A percentile compares a stretch with the other conserved stretches of the same genome.
Evolutionary conservation across 345 rosid genomes (phyloP).

Genomic region (Aquilaria yunnanensis): DNA sequence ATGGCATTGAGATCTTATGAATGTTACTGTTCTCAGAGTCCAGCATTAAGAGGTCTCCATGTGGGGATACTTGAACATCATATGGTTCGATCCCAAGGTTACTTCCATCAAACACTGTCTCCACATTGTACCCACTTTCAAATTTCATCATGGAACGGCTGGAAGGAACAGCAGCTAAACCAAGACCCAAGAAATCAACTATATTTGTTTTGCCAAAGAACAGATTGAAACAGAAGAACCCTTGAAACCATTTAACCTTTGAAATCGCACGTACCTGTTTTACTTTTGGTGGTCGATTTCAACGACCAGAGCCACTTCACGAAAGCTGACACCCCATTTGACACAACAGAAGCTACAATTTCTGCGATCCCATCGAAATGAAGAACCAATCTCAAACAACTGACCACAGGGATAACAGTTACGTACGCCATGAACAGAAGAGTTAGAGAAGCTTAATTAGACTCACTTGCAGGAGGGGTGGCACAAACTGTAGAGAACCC

Average conservation of each 20-base stretch:
- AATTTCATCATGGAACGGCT: conserved; percentile 92
- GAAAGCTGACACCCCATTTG: conserved; percentile 69
- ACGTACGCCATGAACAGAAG: background rate
- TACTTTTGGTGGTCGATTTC: conserved; percentile 48
- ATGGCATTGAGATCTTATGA: conserved; percentile 74
- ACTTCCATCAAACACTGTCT: conserved; percentile 96
- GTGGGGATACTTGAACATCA: conserved; percentile 59
- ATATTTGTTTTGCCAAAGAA: background rate
- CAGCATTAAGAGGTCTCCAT: conserved; percentile 82
- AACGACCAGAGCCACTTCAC: conserved; percentile 94
- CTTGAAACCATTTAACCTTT: conserved; percentile 5
- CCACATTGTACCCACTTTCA: conserved; percentile 88
- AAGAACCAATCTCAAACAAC: background rate
- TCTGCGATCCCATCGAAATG: conserved; percentile 36
- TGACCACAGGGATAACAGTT: background rate
- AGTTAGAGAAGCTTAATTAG: background rate
- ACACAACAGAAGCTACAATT: conserved; percentile 64
- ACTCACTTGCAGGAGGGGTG: conserved; percentile 77
- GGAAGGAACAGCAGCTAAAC: conserved; percentile 45
- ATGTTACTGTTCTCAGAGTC: conserved; percentile 85
- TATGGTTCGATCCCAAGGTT: conserved; percentile 88
- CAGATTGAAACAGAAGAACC: conserved; percentile 4
- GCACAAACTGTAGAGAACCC: conserved; percentile 76
- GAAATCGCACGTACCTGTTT: conserved; percentile 45
- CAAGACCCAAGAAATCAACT: conserved; percentile 12